A percentile compares a stretch with the other conserved stretches of the same genome.
phyloP scores from a whole-genome alignment of 164 flowering plant species.

The Annona cherimola region DNA sequence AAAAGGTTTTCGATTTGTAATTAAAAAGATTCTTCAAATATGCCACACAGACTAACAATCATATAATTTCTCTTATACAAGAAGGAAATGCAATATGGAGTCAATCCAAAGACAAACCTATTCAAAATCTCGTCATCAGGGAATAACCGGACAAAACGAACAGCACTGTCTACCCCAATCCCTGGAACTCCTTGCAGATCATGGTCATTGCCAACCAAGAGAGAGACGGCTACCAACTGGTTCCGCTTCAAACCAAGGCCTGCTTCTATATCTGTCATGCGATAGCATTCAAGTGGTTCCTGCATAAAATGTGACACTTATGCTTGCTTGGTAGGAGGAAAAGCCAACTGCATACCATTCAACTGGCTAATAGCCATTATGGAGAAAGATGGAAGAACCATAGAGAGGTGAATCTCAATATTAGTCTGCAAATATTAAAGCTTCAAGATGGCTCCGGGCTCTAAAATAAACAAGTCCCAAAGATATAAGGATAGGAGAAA shows the following conservation, averaged over 20 bases:
- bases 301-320: constrained; percentile 33
- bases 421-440: neutral
- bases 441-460: neutral
- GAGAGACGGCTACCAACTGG: constrained; percentile 79
- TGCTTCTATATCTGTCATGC: constrained; percentile 73
- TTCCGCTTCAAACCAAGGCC: constrained; percentile 81
- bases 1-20: neutral
- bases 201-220: constrained; percentile 88
- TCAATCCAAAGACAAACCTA: constrained; percentile 34
- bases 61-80: neutral
- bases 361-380: neutral
- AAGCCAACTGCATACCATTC: constrained; percentile 6
- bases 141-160: constrained; percentile 63
- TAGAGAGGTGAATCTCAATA: neutral
- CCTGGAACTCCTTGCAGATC: constrained; percentile 79
- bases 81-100: neutral
- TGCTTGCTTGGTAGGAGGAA: constrained; percentile 8
- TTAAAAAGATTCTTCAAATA: neutral
- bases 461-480: neutral
- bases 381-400: neutral
- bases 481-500: no score
- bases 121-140: constrained; percentile 65
- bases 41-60: neutral
- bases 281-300: constrained; percentile 94
- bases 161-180: constrained; percentile 73